These are phyloP conservation scores for Terfezia boudieri DNA, from an alignment of 495 filamentous ascomycete genomes.

Conservation along the genomic window DNA sequence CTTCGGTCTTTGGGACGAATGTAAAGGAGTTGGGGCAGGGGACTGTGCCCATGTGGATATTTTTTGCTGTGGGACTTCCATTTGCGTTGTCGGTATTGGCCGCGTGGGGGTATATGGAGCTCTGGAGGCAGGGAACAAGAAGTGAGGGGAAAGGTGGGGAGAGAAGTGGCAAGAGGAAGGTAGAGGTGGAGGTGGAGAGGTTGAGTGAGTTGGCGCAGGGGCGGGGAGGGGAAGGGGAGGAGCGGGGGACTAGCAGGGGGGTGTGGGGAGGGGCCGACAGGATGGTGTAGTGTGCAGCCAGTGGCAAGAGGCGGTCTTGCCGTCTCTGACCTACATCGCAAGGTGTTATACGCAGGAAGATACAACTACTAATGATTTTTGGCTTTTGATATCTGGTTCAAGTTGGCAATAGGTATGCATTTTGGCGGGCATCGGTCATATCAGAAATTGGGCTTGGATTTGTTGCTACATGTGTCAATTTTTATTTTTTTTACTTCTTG, in stretches of 20 bases:
- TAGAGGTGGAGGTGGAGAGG: not conserved
- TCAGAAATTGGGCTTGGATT: no score
- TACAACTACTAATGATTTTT: no score
- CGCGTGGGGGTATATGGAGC: not conserved
- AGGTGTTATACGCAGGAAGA: no score
- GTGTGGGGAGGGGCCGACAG: not conserved
- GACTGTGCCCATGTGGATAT: not conserved
- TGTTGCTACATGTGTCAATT: no score
- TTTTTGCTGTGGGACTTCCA: not conserved
- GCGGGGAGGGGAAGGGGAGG: not conserved
- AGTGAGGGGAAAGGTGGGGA: not conserved
- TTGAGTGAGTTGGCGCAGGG: not conserved
- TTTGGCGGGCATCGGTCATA: no score
- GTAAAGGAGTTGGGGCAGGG: not conserved
- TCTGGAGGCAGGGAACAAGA: not conserved
- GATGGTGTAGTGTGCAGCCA: not conserved
- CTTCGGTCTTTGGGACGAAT: not conserved
- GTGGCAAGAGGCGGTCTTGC: no score
- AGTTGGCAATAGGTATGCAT: no score
- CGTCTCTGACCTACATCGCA: no score
- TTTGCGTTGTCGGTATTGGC: not conserved
- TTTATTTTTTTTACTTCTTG: no score
- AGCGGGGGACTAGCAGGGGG: not conserved
- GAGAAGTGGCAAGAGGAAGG: not conserved
- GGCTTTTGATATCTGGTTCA: no score